Base-by-base conservation (phyloP, 495 filamentous ascomycete genomes). In the Aspergillus kassunensis region DNA sequence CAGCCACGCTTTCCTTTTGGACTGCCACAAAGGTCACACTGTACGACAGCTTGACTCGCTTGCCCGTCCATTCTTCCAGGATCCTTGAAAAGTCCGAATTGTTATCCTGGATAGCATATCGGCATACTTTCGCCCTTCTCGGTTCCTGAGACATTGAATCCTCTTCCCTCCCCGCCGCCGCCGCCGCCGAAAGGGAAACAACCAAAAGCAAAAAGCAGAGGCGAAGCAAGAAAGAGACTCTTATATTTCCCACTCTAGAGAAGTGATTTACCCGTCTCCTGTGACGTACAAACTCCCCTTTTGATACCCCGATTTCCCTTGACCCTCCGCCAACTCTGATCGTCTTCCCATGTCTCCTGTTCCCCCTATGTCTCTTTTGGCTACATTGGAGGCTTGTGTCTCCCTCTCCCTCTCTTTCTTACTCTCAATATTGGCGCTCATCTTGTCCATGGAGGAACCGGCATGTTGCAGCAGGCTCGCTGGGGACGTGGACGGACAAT, bases 391-490 rank as follows among this genome's bases (percentile, higher is more conserved):
- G 6, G 16, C 24, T 25, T 37, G 11, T 53, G 45, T 18, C 13
- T 29, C 47, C 48, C 41, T 29, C 39, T 33, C 10, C 19, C 33
- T 46, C 24, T 31, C 49, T 29, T 44, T 37, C 30, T 25, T 15
- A 13, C 35, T 27, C 34, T 39, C 36, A 43, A 35, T 33, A 23
- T 62, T 72, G 69, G 69, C 69, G 69, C 69, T 69, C 67, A 67
- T 70, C 61, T 51, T 53, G 54, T 36, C 51, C 42, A 43, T 31
- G 36, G 24, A 25, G 48, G 20, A 15, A 41, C 30, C 49, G 29
- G 33, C 31, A 39, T 42, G 25, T 30, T 42, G 27, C 24, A 45
- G 35, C 20, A 20, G 55, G 50, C 34, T 49, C 20, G 45, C 33
- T 24, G 45, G 24, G 52, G 51, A 46, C 37, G n/a, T 39, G 48